Evolutionary conservation across 2,329 filamentous ascomycete species (phyloP), one percentile per base, ranked within the genome.

Genomic region (Rhinocladiella similis): DNA sequence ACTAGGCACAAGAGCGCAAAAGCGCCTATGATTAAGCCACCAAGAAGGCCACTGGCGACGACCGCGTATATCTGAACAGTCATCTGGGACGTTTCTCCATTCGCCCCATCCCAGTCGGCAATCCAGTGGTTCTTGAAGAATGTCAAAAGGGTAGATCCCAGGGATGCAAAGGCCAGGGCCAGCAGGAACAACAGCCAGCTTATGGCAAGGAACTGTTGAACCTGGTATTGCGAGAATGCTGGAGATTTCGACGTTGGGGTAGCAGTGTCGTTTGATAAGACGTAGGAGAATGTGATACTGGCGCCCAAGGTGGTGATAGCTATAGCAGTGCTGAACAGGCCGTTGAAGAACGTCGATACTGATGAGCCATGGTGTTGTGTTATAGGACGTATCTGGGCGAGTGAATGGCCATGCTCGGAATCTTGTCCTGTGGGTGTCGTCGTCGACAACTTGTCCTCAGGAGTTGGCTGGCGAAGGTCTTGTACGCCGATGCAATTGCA

Each of bases 141-240:
- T 3, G 59, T 65, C 45, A 67, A 47, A 12, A 67, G 45, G 13
- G 64, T 66, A 14, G 61, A 64, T 7, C 63, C 61, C 13, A 65
- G 49, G 14, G 61, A 59, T 25, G 60, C 62, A 47, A 65, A 63
- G 10, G 63, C 63, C 35, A 66, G 47, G n/a, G 55, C 62, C 36
- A 67, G 61, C 22, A 67, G 53, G 54, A 65, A 67, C 13, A 66
- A 51, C 12, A 67, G 60, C 64, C 65, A 67, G 42, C 58, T 62
- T 47, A 66, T 57, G 16, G 62, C 56, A 3, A 67, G 59, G 56
- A 66, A 66, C 6, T 43, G 45, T 33, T 60, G 59, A 19, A 63
- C 57, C 39, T 61, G 56, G 6, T 42, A 35, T 22, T 39, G 27
- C n/a, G 43, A 42, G 50, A 64, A 63, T 16, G 52, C 49, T 27